These are phyloP conservation scores for Catharanthus roseus DNA, from an alignment of 257 asterid species.

Conservation along the genomic window DNA sequence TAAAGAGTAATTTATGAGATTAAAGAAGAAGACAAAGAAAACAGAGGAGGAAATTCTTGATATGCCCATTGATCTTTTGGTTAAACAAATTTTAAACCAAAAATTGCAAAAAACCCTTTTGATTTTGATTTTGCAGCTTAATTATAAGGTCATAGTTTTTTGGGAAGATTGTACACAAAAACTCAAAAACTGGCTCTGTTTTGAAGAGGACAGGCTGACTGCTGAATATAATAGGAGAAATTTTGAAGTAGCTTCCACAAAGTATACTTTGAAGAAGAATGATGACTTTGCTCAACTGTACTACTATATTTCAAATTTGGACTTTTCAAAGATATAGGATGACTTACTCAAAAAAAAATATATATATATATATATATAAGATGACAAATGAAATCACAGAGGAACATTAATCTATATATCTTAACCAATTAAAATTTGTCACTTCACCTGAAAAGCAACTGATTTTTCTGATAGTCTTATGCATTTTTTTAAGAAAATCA, in stretches of 20 bases:
- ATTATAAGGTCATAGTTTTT: background rate
- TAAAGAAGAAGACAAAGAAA: conserved; percentile 13
- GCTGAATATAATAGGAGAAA: background rate
- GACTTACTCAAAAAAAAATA: too few species aligned
- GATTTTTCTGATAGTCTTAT: too few species aligned
- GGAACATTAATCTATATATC: too few species aligned
- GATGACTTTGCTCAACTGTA: background rate
- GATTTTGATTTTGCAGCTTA: background rate
- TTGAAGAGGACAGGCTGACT: background rate
- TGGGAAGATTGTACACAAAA: background rate
- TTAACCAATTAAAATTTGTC: too few species aligned
- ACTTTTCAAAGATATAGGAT: background rate
- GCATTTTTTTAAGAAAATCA: too few species aligned
- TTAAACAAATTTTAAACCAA: background rate
- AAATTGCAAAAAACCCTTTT: background rate
- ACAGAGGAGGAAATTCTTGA: conserved; percentile 10
- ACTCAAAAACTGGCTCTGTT: background rate
- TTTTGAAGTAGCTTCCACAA: background rate
- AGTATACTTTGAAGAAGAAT: background rate
- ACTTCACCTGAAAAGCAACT: too few species aligned
- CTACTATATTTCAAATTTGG: background rate
- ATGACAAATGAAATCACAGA: too few species aligned
- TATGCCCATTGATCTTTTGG: conserved; percentile 15
- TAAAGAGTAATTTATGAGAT: conserved; percentile 13
- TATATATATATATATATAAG: too few species aligned